These are phyloP conservation scores for Phycomyces blakesleeanus DNA, from an alignment of 192 early-diverging fungal species.

Conservation along the genomic window DNA sequence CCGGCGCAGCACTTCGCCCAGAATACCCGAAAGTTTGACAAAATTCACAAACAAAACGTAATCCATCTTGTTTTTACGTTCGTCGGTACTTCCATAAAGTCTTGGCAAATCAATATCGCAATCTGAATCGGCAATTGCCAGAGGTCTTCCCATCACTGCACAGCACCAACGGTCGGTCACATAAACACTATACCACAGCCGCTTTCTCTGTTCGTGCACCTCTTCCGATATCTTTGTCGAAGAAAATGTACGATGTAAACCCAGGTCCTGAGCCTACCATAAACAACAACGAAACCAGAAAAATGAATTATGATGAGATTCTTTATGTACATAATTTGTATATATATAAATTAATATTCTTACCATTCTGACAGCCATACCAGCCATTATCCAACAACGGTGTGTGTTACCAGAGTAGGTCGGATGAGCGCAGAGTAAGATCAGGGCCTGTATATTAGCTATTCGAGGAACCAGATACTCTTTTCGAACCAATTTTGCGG, in stretches of 20 bases:
- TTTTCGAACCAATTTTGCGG: slow-evolving; percentile 38
- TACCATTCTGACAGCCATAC: slow-evolving; percentile 62
- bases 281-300: too few relatives aligned
- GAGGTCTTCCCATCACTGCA: slow-evolving; percentile 36
- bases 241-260: slow-evolving; percentile 63
- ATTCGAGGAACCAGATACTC: slow-evolving; percentile 54
- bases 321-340: too few relatives aligned
- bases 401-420: slow-evolving; percentile 14
- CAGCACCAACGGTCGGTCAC: slow-evolving; percentile 61
- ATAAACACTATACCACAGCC: slow-evolving; percentile 72
- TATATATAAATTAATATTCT: not conserved
- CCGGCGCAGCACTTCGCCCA: slow-evolving; percentile 29
- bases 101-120: slow-evolving; percentile 35
- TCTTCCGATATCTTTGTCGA: slow-evolving; percentile 38
- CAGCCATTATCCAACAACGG: slow-evolving; percentile 27
- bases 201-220: slow-evolving; percentile 56
- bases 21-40: slow-evolving; percentile 29
- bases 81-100: slow-evolving; percentile 4
- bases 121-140: slow-evolving; percentile 43
- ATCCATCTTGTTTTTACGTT: not conserved
- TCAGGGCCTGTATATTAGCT: slow-evolving; percentile 56
- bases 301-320: too few relatives aligned
- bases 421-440: slow-evolving; percentile 58
- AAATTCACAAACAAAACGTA: slow-evolving; percentile 30
- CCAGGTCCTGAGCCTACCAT: slow-evolving; percentile 71